Evolutionary conservation across 768 basidiomycete genomes (phyloP).

Genomic region (Pleurotus eryngii): DNA sequence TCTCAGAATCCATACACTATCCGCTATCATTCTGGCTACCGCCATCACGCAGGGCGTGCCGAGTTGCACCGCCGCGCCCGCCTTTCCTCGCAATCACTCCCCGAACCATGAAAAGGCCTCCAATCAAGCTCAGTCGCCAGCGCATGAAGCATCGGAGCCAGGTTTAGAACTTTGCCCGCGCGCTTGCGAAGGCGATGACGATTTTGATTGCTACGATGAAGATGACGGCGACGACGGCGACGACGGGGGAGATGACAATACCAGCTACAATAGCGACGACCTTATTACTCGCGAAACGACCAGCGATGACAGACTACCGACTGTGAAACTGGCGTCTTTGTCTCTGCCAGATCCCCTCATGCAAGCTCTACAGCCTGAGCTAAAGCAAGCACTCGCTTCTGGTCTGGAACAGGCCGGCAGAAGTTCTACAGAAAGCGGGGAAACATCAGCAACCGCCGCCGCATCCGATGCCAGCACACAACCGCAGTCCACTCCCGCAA

Average conservation of each 20-base stretch:
- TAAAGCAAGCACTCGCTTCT: too few species aligned
- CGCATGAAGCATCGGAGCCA: neutral
- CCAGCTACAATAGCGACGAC: neutral
- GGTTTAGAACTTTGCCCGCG: neutral
- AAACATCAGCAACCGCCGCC: too few species aligned
- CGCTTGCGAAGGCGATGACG: neutral
- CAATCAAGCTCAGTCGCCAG: neutral
- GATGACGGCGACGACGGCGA: neutral
- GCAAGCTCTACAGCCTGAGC: neutral
- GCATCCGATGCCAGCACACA: too few species aligned
- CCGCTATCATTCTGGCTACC: neutral
- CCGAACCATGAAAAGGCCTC: neutral
- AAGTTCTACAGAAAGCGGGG: too few species aligned
- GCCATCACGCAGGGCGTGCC: neutral
- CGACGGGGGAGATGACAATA: neutral
- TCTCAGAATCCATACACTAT: neutral
- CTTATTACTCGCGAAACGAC: neutral
- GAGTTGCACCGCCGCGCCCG: neutral
- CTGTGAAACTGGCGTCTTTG: neutral
- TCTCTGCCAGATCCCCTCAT: neutral
- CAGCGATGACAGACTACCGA: neutral
- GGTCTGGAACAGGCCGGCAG: too few species aligned
- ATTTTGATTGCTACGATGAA: neutral
- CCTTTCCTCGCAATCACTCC: neutral
- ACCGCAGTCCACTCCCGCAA: too few species aligned